Evolutionary conservation across 2,329 filamentous ascomycete species (phyloP).

Genomic region (Epicoccum nigrum): DNA sequence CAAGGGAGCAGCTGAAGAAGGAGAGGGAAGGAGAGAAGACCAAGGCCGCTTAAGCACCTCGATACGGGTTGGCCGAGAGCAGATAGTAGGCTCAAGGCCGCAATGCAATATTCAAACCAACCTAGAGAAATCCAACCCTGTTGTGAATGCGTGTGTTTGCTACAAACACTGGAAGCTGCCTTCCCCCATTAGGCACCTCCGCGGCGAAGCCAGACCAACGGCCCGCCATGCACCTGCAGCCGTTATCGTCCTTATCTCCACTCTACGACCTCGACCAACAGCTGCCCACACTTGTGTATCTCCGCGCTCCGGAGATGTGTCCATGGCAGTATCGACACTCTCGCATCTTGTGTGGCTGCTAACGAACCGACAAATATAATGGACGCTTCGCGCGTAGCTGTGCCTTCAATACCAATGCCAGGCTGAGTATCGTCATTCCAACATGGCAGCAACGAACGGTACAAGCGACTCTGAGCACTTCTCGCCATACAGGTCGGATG

Average conservation of each 20-base stretch:
- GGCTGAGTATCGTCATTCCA: background rate
- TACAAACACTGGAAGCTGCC: background rate
- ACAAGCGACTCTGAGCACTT: conserved; percentile 56
- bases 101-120: background rate
- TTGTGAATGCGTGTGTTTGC: no score
- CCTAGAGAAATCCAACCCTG: no score
- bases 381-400: conserved; percentile 43
- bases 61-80: background rate
- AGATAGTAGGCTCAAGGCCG: background rate
- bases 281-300: conserved; percentile 29
- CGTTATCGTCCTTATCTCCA: conserved; percentile 17
- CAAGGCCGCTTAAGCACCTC: conserved; percentile 18
- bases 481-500: conserved; percentile 63
- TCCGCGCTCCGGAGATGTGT: conserved; percentile 48
- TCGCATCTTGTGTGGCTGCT: background rate
- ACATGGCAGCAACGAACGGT: conserved; percentile 15
- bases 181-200: conserved; percentile 9
- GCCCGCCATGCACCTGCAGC: conserved; percentile 8
- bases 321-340: conserved; percentile 25
- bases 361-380: conserved; percentile 18
- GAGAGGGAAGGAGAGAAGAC: conserved; percentile 33
- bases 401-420: background rate
- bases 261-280: conserved; percentile 12
- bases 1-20: conserved; percentile 42
- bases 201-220: conserved; percentile 6